Conservation (phyloP, 108 stramenopile genomes). For the Nannochloropsis gaditana region DNA sequence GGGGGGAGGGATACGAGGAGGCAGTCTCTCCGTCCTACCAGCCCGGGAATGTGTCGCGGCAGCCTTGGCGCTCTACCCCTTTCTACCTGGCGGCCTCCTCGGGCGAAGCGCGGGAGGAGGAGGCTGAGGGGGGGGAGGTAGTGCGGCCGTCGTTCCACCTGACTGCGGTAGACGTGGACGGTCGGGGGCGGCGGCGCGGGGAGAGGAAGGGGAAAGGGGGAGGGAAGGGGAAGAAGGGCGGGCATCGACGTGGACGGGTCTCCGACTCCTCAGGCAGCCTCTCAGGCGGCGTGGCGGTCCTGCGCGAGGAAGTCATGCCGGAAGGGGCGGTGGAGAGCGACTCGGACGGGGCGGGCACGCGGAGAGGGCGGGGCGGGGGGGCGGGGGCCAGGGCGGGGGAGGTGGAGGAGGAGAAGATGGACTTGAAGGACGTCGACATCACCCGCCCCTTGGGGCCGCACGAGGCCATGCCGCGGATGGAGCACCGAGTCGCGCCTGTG, state of each 20-base stretch:
- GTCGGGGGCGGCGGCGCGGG: constrained; percentile 9
- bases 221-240: constrained; percentile 19
- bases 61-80: neutral
- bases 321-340: constrained; percentile 34
- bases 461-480: constrained; percentile 40
- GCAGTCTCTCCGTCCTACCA: neutral
- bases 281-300: neutral
- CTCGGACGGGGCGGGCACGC: neutral
- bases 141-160: constrained; percentile 23
- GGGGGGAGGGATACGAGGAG: neutral
- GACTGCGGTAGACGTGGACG: neutral
- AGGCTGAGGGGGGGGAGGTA: neutral
- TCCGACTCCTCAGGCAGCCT: neutral
- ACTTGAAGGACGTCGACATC: constrained; percentile 37
- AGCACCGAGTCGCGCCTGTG: constrained; percentile 30
- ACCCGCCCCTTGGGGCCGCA: constrained; percentile 32
- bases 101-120: neutral
- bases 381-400: neutral
- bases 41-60: neutral
- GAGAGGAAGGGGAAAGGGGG: constrained; percentile 14
- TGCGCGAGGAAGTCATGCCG: constrained; percentile 30
- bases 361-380: neutral
- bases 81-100: neutral
- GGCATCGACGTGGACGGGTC: neutral
- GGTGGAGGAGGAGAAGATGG: neutral